phyloP scores from a whole-genome alignment of 441 rosid species.

The Populus trichocarpa region DNA sequence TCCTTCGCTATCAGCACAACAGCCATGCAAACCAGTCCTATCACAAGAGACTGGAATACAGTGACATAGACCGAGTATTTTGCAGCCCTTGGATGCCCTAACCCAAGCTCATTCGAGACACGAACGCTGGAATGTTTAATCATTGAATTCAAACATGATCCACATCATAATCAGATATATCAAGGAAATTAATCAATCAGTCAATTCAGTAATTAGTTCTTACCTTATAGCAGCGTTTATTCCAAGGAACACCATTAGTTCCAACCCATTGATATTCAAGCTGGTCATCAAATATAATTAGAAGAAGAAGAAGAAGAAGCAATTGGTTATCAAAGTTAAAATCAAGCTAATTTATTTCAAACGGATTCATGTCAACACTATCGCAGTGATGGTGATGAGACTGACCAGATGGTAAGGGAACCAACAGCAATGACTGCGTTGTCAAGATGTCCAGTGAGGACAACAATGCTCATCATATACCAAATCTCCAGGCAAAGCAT shows the following conservation, averaged over 20 bases:
- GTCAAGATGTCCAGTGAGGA: conserved; percentile 66
- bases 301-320: background rate
- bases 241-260: conserved; percentile 73
- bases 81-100: conserved; percentile 62
- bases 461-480: conserved; percentile 72
- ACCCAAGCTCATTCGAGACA: conserved; percentile 78
- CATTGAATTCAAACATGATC: background rate
- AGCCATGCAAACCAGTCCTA: conserved; percentile 66
- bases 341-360: background rate
- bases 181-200: no score
- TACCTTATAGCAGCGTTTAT: conserved; percentile 79
- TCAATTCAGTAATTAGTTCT: background rate
- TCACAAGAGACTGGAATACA: conserved; percentile 48
- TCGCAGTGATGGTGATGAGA: background rate
- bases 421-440: conserved; percentile 68
- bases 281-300: conserved; percentile 26
- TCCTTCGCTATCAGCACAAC: conserved; percentile 47
- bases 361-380: background rate
- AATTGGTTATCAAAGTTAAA: background rate
- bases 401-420: conserved; percentile 82
- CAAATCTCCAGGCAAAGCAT: conserved; percentile 86
- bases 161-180: background rate
- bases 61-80: conserved; percentile 68
- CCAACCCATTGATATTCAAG: conserved; percentile 69
- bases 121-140: conserved; percentile 44